A percentile compares a stretch with the other conserved stretches of the same genome.
phyloP scores from a whole-genome alignment of 2,329 filamentous ascomycete species.

The Ophiostoma ips region DNA sequence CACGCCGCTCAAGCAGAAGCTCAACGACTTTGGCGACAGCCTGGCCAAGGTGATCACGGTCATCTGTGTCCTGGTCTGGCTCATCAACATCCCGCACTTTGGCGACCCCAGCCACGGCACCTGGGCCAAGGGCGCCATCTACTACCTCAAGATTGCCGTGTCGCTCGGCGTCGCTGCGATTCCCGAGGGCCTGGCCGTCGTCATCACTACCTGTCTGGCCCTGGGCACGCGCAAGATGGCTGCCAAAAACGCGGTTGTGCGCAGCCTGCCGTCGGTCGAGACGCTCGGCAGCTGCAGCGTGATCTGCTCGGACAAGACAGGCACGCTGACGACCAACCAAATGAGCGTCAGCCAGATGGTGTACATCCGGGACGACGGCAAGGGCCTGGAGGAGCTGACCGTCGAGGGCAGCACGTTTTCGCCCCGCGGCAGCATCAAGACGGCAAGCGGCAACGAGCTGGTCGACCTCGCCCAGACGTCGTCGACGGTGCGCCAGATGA shows the following conservation, averaged over 20 bases:
- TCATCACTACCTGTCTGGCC: constrained; percentile 96
- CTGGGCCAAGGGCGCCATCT: constrained; percentile 95
- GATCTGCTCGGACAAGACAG: constrained; percentile 98
- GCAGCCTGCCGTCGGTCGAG: constrained; percentile 91
- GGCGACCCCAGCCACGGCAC: constrained; percentile 84
- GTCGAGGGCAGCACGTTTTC: constrained; percentile 89
- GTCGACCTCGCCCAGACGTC: constrained; percentile 57
- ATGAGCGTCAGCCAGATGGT: constrained; percentile 97
- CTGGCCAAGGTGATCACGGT: constrained; percentile 96
- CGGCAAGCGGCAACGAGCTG: constrained; percentile 51
- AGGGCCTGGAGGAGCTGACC: constrained; percentile 68
- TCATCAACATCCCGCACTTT: constrained; percentile 98
- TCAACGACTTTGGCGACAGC: constrained; percentile 94
- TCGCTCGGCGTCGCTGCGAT: constrained; percentile 96
- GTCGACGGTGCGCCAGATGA: constrained; percentile 65
- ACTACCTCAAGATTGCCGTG: constrained; percentile 98
- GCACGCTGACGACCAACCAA: constrained; percentile 94
- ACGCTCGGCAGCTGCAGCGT: constrained; percentile 98
- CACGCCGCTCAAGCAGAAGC: constrained; percentile 93
- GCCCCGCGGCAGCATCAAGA: constrained; percentile 58
- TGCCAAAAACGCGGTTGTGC: constrained; percentile 91
- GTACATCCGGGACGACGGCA: constrained; percentile 61
- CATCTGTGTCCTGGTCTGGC: constrained; percentile 92
- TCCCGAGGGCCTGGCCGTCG: constrained; percentile 90
- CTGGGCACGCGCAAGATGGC: constrained; percentile 98